These are phyloP conservation scores for Syncephalastrum contaminatum DNA, from an alignment of 371 early-diverging fungal genomes.

Conservation along the genomic window DNA sequence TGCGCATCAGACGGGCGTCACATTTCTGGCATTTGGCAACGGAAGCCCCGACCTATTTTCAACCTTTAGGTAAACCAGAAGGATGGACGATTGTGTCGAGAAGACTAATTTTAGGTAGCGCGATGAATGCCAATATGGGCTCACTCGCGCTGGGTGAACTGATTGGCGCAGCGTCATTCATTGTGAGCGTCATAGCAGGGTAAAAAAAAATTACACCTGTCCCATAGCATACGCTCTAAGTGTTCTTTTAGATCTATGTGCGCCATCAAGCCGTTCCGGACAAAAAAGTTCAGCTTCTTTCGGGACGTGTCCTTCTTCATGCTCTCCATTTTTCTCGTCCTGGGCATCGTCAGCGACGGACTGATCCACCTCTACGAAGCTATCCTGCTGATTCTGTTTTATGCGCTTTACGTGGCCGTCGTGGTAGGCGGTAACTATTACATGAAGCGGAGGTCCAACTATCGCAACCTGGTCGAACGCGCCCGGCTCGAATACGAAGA, in stretches of 20 bases:
- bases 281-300: constrained; percentile 61
- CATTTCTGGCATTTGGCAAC: constrained; percentile 84
- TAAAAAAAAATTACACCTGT: constrained; percentile 13
- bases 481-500: constrained; percentile 50
- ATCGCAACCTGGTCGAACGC: constrained; percentile 37
- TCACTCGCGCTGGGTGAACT: constrained; percentile 82
- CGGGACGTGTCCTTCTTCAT: constrained; percentile 75
- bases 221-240: too few species aligned
- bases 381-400: constrained; percentile 51
- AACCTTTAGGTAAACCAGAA: constrained; percentile 62
- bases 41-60: constrained; percentile 85
- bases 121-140: constrained; percentile 70
- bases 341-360: constrained; percentile 60
- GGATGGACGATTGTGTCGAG: too few species aligned
- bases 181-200: constrained; percentile 72
- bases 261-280: constrained; percentile 64
- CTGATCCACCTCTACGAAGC: constrained; percentile 63
- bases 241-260: constrained; percentile 62
- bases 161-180: constrained; percentile 78
- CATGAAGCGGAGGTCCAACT: constrained; percentile 35
- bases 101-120: constrained; percentile 50
- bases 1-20: constrained; percentile 71
- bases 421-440: constrained; percentile 61
- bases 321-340: constrained; percentile 56
- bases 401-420: constrained; percentile 55